These are phyloP conservation scores for Fusarium haematococcum DNA, from an alignment of 2,329 filamentous ascomycete genomes.

Conservation along the genomic window DNA sequence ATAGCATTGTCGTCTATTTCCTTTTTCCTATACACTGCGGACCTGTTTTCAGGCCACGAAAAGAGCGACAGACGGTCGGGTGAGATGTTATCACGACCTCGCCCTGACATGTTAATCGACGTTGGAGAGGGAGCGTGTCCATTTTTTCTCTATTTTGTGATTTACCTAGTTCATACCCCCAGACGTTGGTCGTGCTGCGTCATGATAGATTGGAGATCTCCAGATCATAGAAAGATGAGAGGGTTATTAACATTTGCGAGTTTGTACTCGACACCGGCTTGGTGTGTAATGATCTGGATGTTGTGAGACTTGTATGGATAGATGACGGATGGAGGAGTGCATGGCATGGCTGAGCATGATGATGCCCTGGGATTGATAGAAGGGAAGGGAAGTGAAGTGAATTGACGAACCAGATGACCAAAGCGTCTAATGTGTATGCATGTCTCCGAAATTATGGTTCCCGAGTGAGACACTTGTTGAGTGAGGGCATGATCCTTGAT, in stretches of 20 bases:
- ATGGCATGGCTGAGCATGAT: slow-evolving; percentile 10
- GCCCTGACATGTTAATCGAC: slow-evolving; percentile 1
- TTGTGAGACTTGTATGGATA: neutral
- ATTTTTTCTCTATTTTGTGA: slow-evolving; percentile 2
- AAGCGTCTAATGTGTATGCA: neutral
- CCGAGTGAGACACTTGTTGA: neutral
- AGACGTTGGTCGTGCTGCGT: slow-evolving; percentile 20
- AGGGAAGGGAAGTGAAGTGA: slow-evolving; percentile 12
- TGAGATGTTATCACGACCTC: neutral
- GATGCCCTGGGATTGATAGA: slow-evolving; percentile 27
- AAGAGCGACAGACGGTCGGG: neutral
- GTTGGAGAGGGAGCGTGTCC: neutral
- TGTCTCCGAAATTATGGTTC: neutral
- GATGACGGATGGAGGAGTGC: neutral
- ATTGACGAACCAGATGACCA: slow-evolving; percentile 12
- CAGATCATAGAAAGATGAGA: slow-evolving; percentile 26
- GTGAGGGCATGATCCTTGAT: neutral
- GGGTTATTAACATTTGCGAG: neutral
- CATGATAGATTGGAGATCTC: slow-evolving; percentile 39
- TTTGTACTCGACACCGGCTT: slow-evolving; percentile 2
- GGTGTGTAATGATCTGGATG: neutral
- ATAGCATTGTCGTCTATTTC: slow-evolving; percentile 24
- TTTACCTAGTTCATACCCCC: slow-evolving; percentile 23
- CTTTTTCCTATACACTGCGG: neutral
- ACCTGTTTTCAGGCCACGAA: neutral